Evolutionary conservation across 495 filamentous ascomycete genomes (phyloP).

Genomic region (Zalerion maritima): DNA sequence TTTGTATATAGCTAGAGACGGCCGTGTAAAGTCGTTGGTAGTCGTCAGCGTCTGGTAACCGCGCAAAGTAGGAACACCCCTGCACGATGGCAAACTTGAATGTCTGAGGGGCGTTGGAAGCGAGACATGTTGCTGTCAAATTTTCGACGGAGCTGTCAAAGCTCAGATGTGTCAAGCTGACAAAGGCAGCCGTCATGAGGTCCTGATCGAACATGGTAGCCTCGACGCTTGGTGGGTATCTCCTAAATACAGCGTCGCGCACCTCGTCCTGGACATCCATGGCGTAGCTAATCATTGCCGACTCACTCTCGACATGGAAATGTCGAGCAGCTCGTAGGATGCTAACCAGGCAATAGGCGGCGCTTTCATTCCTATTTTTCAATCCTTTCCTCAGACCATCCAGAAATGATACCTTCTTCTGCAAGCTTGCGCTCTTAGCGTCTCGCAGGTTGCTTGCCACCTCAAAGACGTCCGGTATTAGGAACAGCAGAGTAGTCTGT

Average conservation of each 20-base stretch:
- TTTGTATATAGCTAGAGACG: slow-evolving; percentile 39
- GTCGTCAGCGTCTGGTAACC: slow-evolving; percentile 29
- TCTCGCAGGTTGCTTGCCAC: slow-evolving; percentile 46
- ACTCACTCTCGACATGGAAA: slow-evolving; percentile 43
- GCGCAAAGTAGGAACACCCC: slow-evolving; percentile 39
- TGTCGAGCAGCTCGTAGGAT: slow-evolving; percentile 44
- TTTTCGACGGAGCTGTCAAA: slow-evolving; percentile 39
- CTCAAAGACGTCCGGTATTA: slow-evolving; percentile 50
- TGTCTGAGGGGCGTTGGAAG: slow-evolving; percentile 35
- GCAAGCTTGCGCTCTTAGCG: slow-evolving; percentile 39
- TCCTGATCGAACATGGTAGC: slow-evolving; percentile 36
- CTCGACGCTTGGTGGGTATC: slow-evolving; percentile 29
- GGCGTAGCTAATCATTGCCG: slow-evolving; percentile 46
- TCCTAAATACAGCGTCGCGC: slow-evolving; percentile 45
- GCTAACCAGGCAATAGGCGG: slow-evolving; percentile 44
- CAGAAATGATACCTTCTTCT: slow-evolving; percentile 47
- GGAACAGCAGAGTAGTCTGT: slow-evolving; percentile 43
- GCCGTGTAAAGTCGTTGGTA: slow-evolving; percentile 39
- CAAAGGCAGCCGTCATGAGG: slow-evolving; percentile 49
- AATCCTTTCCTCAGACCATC: slow-evolving; percentile 44
- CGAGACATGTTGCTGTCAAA: slow-evolving; percentile 37
- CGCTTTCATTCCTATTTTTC: slow-evolving; percentile 40
- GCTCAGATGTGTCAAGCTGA: slow-evolving; percentile 42
- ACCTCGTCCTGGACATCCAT: slow-evolving; percentile 53
- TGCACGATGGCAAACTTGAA: slow-evolving; percentile 48